Base-by-base conservation (phyloP, 306 rosid species). In the Betula pendula region DNA sequence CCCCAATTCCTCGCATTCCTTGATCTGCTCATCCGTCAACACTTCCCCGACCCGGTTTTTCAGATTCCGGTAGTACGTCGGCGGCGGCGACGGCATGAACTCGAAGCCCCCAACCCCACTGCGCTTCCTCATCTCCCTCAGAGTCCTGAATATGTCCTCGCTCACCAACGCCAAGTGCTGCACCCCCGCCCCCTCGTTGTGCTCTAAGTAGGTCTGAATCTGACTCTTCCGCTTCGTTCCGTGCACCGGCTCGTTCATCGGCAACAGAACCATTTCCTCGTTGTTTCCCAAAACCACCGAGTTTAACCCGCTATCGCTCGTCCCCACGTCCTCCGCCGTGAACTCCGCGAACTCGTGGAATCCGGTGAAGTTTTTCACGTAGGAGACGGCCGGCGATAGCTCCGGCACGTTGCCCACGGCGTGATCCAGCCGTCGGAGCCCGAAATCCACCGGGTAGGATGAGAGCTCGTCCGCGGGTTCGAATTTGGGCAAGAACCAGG, bases 291-390 rank as follows among this genome's bases (percentile, higher is more conserved):
- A 59, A 2, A 95, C 99, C 51, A 77, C 76, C 14, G 94, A 89
- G 86, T 95, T 95, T 77, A 95, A 75, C 12, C 99, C 97, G 62
- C 97, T 92, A 85, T 95, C 99, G 51, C 86, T 81, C 24, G 97
- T 92, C 16, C 99, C 97, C 1, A 95, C 89, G 55, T 95, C 97
- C 78, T 90, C 99, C 13, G 97, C 88, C 6, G 97, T 95, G 87
- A 95, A 95, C 89, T 95, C 99, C 0, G 99, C 97, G 62, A 95
- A 95, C 80, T 95, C 97, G 75, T 95, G 97, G 70, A 92, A 92
- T 8, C 97, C 97, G 0, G 90, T 88, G 75, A 95, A 89, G 0
- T 65, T 66, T 17, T 89, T 92, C 27, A 95, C 69, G 81, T 92
- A 92, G 0, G 79, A 70, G 49, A 87, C 59, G 0, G 82, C 88